Base-by-base conservation (phyloP, 257 asterid species). In the Ilex aquifolium region DNA sequence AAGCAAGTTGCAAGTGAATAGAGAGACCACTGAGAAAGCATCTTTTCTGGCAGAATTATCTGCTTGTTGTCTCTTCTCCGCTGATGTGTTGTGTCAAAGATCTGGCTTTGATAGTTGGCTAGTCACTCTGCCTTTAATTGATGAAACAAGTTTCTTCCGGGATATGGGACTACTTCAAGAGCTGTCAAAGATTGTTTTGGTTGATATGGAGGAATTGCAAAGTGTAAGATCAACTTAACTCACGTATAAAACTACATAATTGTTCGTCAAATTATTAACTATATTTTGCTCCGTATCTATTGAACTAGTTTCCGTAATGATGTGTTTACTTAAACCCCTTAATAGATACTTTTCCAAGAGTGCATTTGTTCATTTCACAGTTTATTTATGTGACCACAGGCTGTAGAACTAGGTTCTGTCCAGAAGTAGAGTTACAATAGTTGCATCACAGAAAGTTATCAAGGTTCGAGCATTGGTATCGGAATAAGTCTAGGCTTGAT, bases 141-240 rank as follows among this genome's bases (percentile, higher is more conserved):
- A 93, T 62, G 88, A 84, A 69, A 77, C 88, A 11, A 84, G 97
- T 62, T 83, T 90, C 63, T 79, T 74, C 80, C 79, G 79, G 60
- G 97, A 93, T 62, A 70, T 80, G 77, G 78, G 79, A 63, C 73
- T 93, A 57, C 81, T 93, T 65, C 82, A 74, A 72, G 66, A 77
- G 57, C 82, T 93, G 61, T 78, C 90, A 49, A 51, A 65, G 72
- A 72, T 71, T 71, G 61, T 66, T 55, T 72, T 72, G 70, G 67
- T 76, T 63, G 88, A 82, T 71, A 68, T 48, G 52, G 66, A 82
- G 64, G 86, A 80, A 70, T 88, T 83, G 40, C 69, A 67, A 69
- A 57, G 63, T 32, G 92, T 87, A 80, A 70, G 77, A 16, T 32
- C 56, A 44, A 63, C 49, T 54, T 36, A 36, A 36, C 42, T 8